These are phyloP conservation scores for Multifurca ochricompacta DNA, from an alignment of 768 basidiomycete species.

Conservation along the genomic window DNA sequence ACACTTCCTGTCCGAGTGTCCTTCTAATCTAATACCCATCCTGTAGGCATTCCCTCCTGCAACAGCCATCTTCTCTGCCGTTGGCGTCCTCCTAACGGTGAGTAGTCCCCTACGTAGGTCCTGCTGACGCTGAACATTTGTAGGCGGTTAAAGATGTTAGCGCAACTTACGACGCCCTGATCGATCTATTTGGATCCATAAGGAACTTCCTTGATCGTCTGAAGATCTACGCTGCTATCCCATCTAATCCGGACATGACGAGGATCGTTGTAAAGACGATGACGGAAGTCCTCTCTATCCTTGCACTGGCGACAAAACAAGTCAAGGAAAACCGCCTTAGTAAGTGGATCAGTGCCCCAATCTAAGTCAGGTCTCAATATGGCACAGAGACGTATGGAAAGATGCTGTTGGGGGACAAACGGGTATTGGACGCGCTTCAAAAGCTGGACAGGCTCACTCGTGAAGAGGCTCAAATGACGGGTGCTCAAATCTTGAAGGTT, in stretches of 20 bases:
- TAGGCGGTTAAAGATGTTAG: background rate
- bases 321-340: background rate
- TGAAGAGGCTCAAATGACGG: background rate
- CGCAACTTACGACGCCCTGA: background rate
- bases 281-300: background rate
- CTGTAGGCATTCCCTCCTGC: background rate
- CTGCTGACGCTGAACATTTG: background rate
- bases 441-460: slow-evolving; percentile 2
- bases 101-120: too few relatives aligned
- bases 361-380: background rate
- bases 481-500: background rate
- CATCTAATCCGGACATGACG: background rate
- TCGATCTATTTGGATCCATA: background rate
- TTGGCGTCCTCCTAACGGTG: background rate
- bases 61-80: background rate
- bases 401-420: background rate
- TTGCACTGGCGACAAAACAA: slow-evolving; percentile 1
- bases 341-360: background rate
- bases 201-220: background rate
- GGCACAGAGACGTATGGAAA: background rate
- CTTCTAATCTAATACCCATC: too few relatives aligned
- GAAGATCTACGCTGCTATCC: background rate
- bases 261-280: background rate
- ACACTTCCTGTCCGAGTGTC: too few relatives aligned
- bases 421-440: background rate